These are phyloP conservation scores for Boletus vinaceobasis DNA, from an alignment of 768 basidiomycete genomes.

Conservation along the genomic window DNA sequence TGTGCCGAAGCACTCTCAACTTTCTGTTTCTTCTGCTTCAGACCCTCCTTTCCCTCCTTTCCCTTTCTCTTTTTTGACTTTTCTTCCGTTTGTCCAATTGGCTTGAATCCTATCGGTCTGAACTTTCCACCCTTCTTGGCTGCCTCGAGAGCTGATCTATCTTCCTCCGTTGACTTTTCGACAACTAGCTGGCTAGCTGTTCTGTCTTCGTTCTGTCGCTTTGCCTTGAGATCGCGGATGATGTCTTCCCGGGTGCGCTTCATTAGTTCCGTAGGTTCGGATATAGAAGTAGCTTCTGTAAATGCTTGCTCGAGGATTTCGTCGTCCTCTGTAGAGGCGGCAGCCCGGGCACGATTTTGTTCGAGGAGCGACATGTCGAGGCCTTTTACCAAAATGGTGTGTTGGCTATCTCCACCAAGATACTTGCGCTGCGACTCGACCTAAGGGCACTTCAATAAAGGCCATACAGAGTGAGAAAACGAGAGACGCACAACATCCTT, in stretches of 20 bases:
- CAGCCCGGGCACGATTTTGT: slow-evolving; percentile 70
- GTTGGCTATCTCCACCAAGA: slow-evolving; percentile 81
- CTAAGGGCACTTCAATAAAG: slow-evolving; percentile 34
- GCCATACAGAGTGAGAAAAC: not conserved
- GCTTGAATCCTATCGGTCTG: slow-evolving; percentile 62
- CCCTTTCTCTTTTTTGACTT: slow-evolving; percentile 44
- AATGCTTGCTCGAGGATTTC: slow-evolving; percentile 80
- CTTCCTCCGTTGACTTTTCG: slow-evolving; percentile 17
- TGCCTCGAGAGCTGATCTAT: slow-evolving; percentile 30
- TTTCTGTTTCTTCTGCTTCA: slow-evolving; percentile 64
- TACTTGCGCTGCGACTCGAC: slow-evolving; percentile 72
- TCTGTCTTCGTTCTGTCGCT: slow-evolving; percentile 36
- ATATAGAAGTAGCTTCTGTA: slow-evolving; percentile 38
- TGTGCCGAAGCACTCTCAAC: slow-evolving; percentile 30
- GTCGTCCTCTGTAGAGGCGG: slow-evolving; percentile 64
- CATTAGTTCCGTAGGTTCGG: slow-evolving; percentile 35
- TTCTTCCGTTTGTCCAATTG: slow-evolving; percentile 45
- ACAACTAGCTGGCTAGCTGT: slow-evolving; percentile 6
- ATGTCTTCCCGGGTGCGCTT: slow-evolving; percentile 82
- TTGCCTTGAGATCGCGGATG: slow-evolving; percentile 67
- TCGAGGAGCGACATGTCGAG: slow-evolving; percentile 85
- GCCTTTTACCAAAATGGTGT: slow-evolving; percentile 85
- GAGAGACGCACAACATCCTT: slow-evolving; percentile 48
- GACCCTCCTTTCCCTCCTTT: slow-evolving; percentile 37
- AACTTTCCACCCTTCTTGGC: slow-evolving; percentile 44